Base-by-base conservation (phyloP, 1,284 basidiomycete genomes). In the Cerioporus squamosus region DNA sequence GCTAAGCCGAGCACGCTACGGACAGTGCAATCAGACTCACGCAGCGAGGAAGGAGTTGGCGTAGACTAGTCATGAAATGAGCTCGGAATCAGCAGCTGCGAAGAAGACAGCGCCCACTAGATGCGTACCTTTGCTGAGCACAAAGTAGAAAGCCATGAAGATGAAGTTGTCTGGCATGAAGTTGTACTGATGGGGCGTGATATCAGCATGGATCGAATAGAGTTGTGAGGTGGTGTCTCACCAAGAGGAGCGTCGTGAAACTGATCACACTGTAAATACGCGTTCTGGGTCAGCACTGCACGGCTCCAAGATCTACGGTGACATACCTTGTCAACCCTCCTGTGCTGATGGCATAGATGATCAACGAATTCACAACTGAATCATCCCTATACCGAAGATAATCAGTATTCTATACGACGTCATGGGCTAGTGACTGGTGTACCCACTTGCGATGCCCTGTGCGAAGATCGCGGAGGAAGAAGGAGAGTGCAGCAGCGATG, bases 11-110 rank as follows among this genome's bases (percentile, higher is more conserved):
- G 26, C 6, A 45, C 18, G 24, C 0, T 33, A 1, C 10, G 33
- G 12, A 14, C n/a, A 18, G 5, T 42, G 23, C 38, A 31, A 48
- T 33, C 22, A 33, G 18, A 57, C 84, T 55, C 67, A 88, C 84
- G 87, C 85, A 55, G 86, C 85, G 66, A 89, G 75, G 68, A 86
- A 86, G 5, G 87, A 89, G 55, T 87, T 83, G 1, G 81, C 84
- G 65, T 88, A 90, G 29, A 88, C 87, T 89, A 15, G 33, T 36
- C 8, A 15, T 36, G 33, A 15, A n/a, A 15, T 12, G 10, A 36
- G 7, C 18, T 23, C n/a, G 20, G 22, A 39, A 39, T 50, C 43
- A 33, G 14, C 23, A 14, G 29, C 18, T 9, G 22, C 8, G 17
- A n/a, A 29, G 38, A 22, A 36, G 26, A 36, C 33, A 36, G 40